Evolutionary conservation across 768 basidiomycete genomes (phyloP).

Genomic region (Aureoboletus auriporus): DNA sequence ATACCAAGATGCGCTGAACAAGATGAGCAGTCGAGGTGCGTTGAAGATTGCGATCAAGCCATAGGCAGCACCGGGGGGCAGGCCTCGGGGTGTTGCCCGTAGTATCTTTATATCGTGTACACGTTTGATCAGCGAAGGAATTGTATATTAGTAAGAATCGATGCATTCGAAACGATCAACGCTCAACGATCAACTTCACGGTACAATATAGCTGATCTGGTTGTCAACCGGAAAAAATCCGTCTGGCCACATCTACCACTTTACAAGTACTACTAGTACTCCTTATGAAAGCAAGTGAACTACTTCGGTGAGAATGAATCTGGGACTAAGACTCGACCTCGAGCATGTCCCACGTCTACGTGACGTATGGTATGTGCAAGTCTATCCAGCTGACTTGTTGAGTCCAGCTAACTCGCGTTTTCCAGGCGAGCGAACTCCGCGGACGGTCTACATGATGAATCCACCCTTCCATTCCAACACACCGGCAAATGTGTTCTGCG

Average conservation of each 20-base stretch:
- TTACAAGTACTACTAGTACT: too few species aligned
- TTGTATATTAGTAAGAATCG: not conserved
- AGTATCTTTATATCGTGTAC: constrained; percentile 24
- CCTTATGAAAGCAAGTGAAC: too few species aligned
- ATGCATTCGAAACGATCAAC: too few species aligned
- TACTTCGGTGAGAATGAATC: too few species aligned
- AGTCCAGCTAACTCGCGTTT: not conserved
- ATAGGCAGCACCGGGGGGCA: constrained; percentile 17
- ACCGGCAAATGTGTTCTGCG: constrained; percentile 65
- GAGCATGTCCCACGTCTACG: constrained; percentile 71
- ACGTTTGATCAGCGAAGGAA: not conserved
- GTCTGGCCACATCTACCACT: too few species aligned
- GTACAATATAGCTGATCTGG: too few species aligned
- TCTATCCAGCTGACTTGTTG: not conserved
- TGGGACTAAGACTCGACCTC: constrained; percentile 40
- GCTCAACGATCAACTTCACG: too few species aligned
- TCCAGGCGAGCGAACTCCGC: constrained; percentile 73
- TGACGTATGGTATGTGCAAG: constrained; percentile 60
- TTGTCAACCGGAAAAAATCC: too few species aligned
- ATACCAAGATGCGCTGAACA: constrained; percentile 67
- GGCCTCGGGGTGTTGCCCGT: not conserved
- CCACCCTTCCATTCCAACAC: constrained; percentile 63
- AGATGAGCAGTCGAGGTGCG: constrained; percentile 62
- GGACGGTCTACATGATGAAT: constrained; percentile 58
- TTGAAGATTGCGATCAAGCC: constrained; percentile 63